Conservation (phyloP, 192 early-diverging fungal genomes). For the Backusella australiensis region DNA sequence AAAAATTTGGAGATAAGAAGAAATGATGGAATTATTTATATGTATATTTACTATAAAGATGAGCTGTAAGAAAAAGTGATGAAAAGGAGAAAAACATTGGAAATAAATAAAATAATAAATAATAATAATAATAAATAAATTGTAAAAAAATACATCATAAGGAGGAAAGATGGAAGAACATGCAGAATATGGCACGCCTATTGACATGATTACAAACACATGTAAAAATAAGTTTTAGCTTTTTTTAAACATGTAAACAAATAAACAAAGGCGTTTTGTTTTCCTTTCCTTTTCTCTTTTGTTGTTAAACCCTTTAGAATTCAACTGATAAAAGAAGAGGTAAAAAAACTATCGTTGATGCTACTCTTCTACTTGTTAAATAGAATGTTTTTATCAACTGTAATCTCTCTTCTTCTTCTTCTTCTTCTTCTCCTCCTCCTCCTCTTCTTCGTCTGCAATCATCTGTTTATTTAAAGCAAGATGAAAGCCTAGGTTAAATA, state of each 20-base stretch:
- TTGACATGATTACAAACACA: constrained; percentile 6
- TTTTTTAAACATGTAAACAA: constrained; percentile 4
- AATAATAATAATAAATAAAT: not conserved
- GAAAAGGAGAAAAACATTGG: constrained; percentile 3
- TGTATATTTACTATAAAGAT: not conserved
- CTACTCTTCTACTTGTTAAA: not conserved
- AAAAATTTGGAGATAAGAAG: not conserved
- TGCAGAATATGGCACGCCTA: not conserved
- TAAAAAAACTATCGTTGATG: not conserved
- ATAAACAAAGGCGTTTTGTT: not conserved
- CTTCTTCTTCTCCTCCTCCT: too few species aligned
- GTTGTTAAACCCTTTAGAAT: not conserved
- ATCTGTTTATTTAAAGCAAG: not conserved
- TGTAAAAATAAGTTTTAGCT: constrained; percentile 9
- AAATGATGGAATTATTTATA: constrained; percentile 11
- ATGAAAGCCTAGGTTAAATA: not conserved
- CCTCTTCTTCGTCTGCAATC: too few species aligned
- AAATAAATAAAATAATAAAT: not conserved
- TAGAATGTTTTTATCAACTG: not conserved
- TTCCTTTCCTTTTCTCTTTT: not conserved
- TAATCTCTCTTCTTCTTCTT: too few species aligned
- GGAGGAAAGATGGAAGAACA: constrained; percentile 4
- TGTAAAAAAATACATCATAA: not conserved
- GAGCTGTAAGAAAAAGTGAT: not conserved
- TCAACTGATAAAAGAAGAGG: not conserved